Conservation (phyloP, 768 basidiomycete genomes). For the Kwoniella sp. region DNA sequence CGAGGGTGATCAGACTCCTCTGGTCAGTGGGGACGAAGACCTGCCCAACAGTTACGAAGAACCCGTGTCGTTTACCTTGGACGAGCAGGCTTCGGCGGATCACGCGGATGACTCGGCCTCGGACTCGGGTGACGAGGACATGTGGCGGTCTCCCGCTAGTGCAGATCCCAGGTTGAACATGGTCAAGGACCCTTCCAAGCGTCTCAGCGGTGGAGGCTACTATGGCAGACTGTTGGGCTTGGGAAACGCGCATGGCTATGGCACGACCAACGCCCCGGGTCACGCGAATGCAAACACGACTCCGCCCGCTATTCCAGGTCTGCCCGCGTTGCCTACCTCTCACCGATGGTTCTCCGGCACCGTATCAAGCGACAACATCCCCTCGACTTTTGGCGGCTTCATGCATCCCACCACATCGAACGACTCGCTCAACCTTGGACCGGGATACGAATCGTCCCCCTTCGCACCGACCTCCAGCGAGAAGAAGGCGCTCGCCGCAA, state of each 20-base stretch:
- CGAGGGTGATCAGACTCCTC: conserved; percentile 45
- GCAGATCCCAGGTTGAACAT: conserved; percentile 1
- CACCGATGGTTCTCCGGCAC: conserved; percentile 44
- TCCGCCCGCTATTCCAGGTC: conserved; percentile 13
- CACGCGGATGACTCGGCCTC: conserved; percentile 20
- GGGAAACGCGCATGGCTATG: background rate
- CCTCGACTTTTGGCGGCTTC: conserved; percentile 15
- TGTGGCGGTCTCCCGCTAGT: conserved; percentile 27
- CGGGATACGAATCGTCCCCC: conserved; percentile 29
- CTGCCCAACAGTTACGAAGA: conserved; percentile 10
- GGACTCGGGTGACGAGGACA: conserved; percentile 21
- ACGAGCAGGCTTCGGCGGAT: background rate
- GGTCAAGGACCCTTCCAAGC: background rate
- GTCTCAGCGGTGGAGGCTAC: background rate
- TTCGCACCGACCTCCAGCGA: conserved; percentile 47
- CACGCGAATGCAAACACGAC: conserved; percentile 5
- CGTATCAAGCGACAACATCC: conserved; percentile 30
- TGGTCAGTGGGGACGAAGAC: conserved; percentile 16
- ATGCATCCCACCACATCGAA: conserved; percentile 33
- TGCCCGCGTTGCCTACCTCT: conserved; percentile 28
- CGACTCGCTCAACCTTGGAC: conserved; percentile 34
- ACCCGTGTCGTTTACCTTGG: conserved; percentile 10
- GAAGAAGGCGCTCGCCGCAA: conserved; percentile 41
- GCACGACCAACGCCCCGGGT: background rate
- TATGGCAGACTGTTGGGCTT: background rate